Evolutionary conservation across 257 asterid species (phyloP), one percentile per base, ranked within the genome.

Genomic region (Eustoma russellianum): DNA sequence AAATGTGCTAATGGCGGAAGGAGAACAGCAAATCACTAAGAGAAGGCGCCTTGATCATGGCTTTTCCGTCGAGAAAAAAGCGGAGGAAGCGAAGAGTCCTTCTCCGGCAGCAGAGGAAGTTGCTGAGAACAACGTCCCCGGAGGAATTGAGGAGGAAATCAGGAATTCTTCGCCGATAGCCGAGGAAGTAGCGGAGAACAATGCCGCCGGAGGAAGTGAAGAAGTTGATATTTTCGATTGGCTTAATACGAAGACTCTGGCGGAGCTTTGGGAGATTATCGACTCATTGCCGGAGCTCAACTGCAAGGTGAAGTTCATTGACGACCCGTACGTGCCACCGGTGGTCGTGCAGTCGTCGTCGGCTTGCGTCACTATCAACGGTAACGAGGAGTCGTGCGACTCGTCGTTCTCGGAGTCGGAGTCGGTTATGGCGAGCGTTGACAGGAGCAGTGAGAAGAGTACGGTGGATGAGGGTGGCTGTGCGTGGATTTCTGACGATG

Each of bases 371-470:
- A 83, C 94, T 9, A 83, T 83, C 50, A 72, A 83, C 66, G 82
- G 83, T 1, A 83, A 83, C 68, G 94, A 83, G 71, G 89, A 76
- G 75, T 69, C 80, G 0, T 83, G 94, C 62, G 94, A 89, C 19
- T 80, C 94, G n/a, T 80, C 94, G n/a, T 83, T 78, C 63, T 78
- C 86, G 28, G 80, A 75, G 63, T 52, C 70, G 58, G 82, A 80
- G 13, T 73, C 93, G 53, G 73, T 80, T 28, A 83, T 83, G 94
- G 94, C 81, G 40, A 80, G 94, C 70, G 33, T 78, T 34, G 84
- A 83, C 67, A 70, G 57, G 74, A 72, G 89, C 10, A 64, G 75
- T 50, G 52, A 61, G 16, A 55, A 53, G 59, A 44, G 48, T 12
- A 33, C 46, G 52, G 41, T 57, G n/a, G 41, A 57, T 28, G 53